Base-by-base conservation (phyloP, 2,329 filamentous ascomycete genomes). In the Colletotrichum theobromicola region DNA sequence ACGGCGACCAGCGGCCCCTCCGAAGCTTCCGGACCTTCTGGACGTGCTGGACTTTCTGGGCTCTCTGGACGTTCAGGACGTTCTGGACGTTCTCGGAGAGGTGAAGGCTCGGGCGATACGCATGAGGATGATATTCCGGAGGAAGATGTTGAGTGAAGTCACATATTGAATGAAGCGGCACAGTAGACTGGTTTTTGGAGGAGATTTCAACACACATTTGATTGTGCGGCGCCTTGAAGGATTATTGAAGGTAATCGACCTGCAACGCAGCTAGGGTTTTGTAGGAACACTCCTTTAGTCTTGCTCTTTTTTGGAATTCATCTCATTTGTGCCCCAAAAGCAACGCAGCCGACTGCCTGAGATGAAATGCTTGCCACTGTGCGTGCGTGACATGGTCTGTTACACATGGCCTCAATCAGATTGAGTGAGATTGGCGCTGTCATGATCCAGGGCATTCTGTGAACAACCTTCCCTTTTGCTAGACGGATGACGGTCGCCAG, bases 341-440 rank as follows among this genome's bases (percentile, higher is more conserved):
- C 18, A 10, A 5, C 37, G 37, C 37, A 42, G 8, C 37, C 37
- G 5, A 46, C 5, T 46, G 10, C 42, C 42, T 21, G 3, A n/a
- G 5, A 46, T 46, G 42, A 7, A 46, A 1, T n/a, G 4, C 1
- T 10, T 21, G 18, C 42, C 9, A 7, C 18, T 0, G 2, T 21
- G 12, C 42, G 18, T n/a, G 18, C 0, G 21, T 46, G 18, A 1
- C 42, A n/a, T 46, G 42, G 18, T 21, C 18, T 46, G 18, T 21
- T 46, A 21, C 18, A 46, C 6, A 2, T 46, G 5, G 5, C 1
- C 42, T 46, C 42, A n/a, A 12, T 46, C 10, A 46, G 10, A 2
- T 5, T n/a, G 10, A 46, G 2, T 4, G 1, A 46, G 37, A 2
- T 46, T 46, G 42, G 18, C 10, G 42, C 18, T 2, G 37, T 46